Percentiles rank a stretch among this genome's conserved stretches.
These are phyloP conservation scores for Sarcodon aspratus DNA, from an alignment of 768 basidiomycete genomes.

Conservation along the genomic window DNA sequence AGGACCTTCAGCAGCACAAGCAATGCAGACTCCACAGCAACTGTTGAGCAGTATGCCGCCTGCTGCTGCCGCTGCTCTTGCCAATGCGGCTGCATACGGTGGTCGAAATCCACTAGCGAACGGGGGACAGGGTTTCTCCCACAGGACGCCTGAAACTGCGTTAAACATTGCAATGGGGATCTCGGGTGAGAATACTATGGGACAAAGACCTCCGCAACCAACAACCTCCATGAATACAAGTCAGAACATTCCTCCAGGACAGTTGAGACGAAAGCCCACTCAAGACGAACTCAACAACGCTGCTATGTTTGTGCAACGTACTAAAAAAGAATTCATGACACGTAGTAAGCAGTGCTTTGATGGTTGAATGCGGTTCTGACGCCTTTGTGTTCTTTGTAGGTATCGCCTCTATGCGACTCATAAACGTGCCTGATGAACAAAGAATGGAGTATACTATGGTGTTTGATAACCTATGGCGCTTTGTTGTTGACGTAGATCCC, in stretches of 20 bases:
- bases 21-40: constrained; percentile 1
- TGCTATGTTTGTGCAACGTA: neutral
- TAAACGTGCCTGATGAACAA: constrained; percentile 40
- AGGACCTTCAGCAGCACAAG: neutral
- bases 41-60: too few relatives aligned
- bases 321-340: constrained; percentile 1
- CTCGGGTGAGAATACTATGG: too few relatives aligned
- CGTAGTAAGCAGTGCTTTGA: constrained; percentile 1
- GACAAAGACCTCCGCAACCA: too few relatives aligned
- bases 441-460: constrained; percentile 37
- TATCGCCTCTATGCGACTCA: constrained; percentile 19
- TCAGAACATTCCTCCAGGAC: too few relatives aligned
- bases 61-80: too few relatives aligned
- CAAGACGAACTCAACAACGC: neutral
- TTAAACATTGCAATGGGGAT: too few relatives aligned
- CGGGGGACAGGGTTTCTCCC: too few relatives aligned
- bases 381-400: constrained; percentile 14
- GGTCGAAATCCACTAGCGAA: too few relatives aligned
- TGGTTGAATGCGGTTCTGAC: neutral
- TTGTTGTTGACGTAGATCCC: constrained; percentile 34
- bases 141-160: too few relatives aligned
- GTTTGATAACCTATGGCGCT: constrained; percentile 37
- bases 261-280: neutral
- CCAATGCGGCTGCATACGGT: too few relatives aligned
- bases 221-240: too few relatives aligned